Evolutionary conservation across 306 rosid species (phyloP).

Genomic region (Dryas drummondii): DNA sequence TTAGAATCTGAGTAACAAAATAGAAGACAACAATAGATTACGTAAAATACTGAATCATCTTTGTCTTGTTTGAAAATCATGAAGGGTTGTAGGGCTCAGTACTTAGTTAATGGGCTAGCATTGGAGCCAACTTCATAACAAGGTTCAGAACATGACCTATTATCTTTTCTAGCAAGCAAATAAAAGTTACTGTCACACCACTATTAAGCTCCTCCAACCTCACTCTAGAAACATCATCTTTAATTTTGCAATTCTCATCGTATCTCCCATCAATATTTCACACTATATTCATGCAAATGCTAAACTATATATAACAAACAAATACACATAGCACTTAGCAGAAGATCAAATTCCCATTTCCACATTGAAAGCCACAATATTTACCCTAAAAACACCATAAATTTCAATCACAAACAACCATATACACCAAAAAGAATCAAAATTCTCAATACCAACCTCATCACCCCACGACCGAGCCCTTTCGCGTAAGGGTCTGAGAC

Average conservation of each 20-base stretch:
- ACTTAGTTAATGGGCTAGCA: not conserved
- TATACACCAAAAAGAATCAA: not conserved
- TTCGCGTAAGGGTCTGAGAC: conserved; percentile 89
- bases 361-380: not conserved
- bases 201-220: not conserved
- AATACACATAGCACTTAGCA: not conserved
- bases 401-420: conserved; percentile 4
- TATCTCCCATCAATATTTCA: not conserved
- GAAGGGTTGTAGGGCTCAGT: not conserved
- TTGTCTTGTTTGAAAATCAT: not conserved
- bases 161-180: not conserved
- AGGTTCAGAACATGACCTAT: not conserved
- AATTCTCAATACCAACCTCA: conserved; percentile 60
- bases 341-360: not conserved
- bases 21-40: no score
- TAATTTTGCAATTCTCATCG: not conserved
- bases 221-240: not conserved
- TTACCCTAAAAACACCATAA: not conserved
- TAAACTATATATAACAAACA: not conserved
- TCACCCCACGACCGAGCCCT: conserved; percentile 89
- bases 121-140: not conserved
- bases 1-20: no score
- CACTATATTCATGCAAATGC: not conserved
- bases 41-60: no score
- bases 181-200: not conserved